Evolutionary conservation across 345 rosid species (phyloP), one percentile per base, ranked within the genome.

Genomic region (Anacardium occidentale): DNA sequence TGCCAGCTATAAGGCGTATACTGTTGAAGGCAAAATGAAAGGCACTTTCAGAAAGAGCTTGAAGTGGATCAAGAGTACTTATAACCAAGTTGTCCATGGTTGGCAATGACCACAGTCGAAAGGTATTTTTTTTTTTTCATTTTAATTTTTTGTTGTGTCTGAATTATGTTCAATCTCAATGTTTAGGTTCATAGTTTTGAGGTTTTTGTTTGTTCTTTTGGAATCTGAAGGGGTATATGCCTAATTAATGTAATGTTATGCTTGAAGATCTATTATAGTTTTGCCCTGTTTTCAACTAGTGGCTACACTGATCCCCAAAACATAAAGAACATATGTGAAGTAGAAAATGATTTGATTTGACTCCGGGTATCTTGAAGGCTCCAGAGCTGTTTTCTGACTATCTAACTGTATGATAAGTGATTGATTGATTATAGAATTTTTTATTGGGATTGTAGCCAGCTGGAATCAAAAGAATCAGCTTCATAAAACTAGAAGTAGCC

Each of bases 21-120:
- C 92, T 9, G 89, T 92, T 56, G 96, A 95, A 75, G 96, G 94
- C 22, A 95, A 90, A 79, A 85, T 92, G 93, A 95, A 91, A 58
- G 97, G 94, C 26, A 89, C 98, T 72, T 55, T 95, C 7, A 86
- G 86, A 82, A 95, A 92, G 76, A 89, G 98, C 80, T 83, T 92
- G 48, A 86, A 88, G 78, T 92, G 98, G 99, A 83, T 95, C 88
- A 95, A 92, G 80, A 83, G 81, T 67, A 81, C 94, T 24, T 90
- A 78, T 76, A 77, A 80, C 29, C 91, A 90, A 69, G 88, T 82
- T 52, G 84, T 91, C 7, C 64, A 90, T 75, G 91, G 94, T 47
- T 80, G 83, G 83, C 9, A 34, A 61, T 66, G 34, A 12, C 20
- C 54, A 42, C 20, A 13, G 10, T 60, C 47, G 29, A 32, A 24